phyloP scores from a whole-genome alignment of 805 yeast species.

The Suhomyces kilbournensis region DNA sequence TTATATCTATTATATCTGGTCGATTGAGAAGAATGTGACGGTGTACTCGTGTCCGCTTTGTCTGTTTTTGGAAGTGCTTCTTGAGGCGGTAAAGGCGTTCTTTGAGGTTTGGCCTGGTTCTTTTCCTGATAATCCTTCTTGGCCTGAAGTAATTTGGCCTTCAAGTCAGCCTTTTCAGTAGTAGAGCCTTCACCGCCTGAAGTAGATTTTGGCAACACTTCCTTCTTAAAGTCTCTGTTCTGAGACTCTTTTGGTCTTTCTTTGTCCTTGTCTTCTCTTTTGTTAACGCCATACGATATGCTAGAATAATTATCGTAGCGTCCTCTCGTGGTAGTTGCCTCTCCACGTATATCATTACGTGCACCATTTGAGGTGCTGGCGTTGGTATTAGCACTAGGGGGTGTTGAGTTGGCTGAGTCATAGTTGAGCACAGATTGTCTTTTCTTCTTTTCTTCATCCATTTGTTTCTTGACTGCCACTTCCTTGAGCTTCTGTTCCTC shows the following conservation, averaged over 20 bases:
- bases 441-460: constrained; percentile 9
- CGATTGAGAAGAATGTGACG: not conserved
- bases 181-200: not conserved
- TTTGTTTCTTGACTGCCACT: not conserved
- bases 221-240: constrained; percentile 1
- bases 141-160: constrained; percentile 21
- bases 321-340: constrained; percentile 14
- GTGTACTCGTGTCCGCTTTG: not conserved
- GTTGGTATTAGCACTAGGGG: not conserved
- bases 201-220: not conserved
- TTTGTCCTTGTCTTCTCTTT: not conserved
- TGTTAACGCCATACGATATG: constrained; percentile 5
- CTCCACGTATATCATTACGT: constrained; percentile 9
- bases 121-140: constrained; percentile 18
- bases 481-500: constrained; percentile 12
- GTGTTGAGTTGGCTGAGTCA: constrained; percentile 1
- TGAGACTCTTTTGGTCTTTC: not conserved
- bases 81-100: constrained; percentile 25
- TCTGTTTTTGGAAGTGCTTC: constrained; percentile 11
- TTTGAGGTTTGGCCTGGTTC: not conserved
- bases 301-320: constrained; percentile 33
- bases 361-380: not conserved
- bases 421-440: constrained; percentile 9
- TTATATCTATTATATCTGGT: constrained; percentile 7
- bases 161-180: constrained; percentile 14